These are phyloP conservation scores for Sequoia sempervirens DNA, from an alignment of 75 land plant genomes.

Conservation along the genomic window DNA sequence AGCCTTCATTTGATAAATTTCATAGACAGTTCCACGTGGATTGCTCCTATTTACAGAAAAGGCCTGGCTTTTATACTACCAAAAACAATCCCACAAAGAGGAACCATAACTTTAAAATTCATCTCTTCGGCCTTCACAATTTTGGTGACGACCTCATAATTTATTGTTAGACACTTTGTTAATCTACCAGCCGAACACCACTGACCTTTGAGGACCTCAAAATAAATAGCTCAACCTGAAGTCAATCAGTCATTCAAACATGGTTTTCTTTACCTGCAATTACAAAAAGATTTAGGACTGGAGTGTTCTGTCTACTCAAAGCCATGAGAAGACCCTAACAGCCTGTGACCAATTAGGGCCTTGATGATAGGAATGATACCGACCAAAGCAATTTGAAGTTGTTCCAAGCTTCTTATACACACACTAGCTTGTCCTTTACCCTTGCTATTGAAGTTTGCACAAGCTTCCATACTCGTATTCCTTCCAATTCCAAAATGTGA, in stretches of 20 bases:
- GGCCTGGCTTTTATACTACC: background rate
- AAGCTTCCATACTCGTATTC: conserved; percentile 37
- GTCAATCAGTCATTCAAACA: background rate
- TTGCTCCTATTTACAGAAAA: background rate
- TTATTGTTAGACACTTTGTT: background rate
- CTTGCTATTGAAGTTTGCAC: conserved; percentile 66
- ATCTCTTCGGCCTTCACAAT: background rate
- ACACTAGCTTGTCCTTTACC: conserved; percentile 71
- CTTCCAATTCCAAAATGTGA: conserved; percentile 47
- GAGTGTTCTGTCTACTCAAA: background rate
- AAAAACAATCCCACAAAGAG: background rate
- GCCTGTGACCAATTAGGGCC: conserved; percentile 16
- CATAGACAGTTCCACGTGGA: background rate
- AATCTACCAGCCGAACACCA: background rate
- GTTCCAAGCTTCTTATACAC: conserved; percentile 62
- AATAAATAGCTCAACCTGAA: background rate
- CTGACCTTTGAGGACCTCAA: background rate
- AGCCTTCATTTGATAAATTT: background rate
- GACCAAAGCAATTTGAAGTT: conserved; percentile 62
- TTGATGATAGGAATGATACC: conserved; percentile 46
- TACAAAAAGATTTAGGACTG: background rate
- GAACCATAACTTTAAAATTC: background rate
- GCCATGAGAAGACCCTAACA: background rate
- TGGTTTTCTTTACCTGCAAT: background rate
- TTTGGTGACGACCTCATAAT: background rate